Conservation (phyloP, 140 eudicot species). For the Oenanthe javanica region DNA sequence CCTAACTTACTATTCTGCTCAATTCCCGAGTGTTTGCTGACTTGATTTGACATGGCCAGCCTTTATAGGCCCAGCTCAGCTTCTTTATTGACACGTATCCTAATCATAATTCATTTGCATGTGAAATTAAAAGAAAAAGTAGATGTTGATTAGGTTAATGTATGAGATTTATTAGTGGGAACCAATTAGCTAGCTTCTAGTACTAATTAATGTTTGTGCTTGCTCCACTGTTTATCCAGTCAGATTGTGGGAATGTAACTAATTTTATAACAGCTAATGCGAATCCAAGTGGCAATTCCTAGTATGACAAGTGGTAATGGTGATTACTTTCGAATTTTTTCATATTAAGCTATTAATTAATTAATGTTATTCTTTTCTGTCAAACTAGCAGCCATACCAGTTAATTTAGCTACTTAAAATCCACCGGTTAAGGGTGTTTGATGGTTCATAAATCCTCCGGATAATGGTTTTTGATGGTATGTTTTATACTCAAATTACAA, state of each 20-base stretch:
- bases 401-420: no score
- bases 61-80: slow-evolving; percentile 9
- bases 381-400: no score
- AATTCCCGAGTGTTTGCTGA: slow-evolving; percentile 16
- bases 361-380: no score
- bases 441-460: no score
- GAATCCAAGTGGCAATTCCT: not conserved
- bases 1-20: slow-evolving; percentile 1
- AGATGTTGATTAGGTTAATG: no score
- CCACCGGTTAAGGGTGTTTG: no score
- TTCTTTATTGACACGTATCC: slow-evolving; percentile 17
- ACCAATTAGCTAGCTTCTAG: no score
- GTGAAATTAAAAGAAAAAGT: not conserved
- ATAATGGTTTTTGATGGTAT: no score
- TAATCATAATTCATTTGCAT: not conserved
- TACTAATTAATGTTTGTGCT: no score
- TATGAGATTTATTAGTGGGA: not conserved
- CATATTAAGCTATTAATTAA: not conserved
- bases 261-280: not conserved
- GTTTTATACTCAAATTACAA: no score
- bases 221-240: slow-evolving; percentile 6
- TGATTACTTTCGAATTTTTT: not conserved
- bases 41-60: slow-evolving; percentile 20
- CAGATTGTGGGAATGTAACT: slow-evolving; percentile 4
- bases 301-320: not conserved